Evolutionary conservation across 2,329 filamentous ascomycete genomes (phyloP), one percentile per base, ranked within the genome.

Genomic region (Aspergillus chevalieri): DNA sequence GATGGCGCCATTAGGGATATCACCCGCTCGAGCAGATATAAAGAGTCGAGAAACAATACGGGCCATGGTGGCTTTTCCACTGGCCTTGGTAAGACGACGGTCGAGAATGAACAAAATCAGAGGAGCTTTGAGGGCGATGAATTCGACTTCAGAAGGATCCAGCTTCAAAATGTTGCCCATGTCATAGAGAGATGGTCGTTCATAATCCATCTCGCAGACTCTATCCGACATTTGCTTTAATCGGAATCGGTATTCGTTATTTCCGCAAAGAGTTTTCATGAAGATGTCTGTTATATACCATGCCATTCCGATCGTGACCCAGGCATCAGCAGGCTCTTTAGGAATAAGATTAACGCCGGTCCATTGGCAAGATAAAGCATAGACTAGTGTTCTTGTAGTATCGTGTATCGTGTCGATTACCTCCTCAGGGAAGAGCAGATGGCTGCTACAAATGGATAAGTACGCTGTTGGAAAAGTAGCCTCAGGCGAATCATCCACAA

Each of bases 251-350:
- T 95, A 93, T 61, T 95, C 89, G 65, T 98, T 98, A 65, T 94
- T 94, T 6, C 93, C 93, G 63, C 89, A 94, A 2, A 98, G 77
- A 57, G 84, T 85, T 66, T 85, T 89, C 80, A 97, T 88, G 69
- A 95, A 96, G 3, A 89, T 79, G 59, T 96, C 92, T 1, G 92
- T 90, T 80, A 98, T 95, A 74, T 89, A 98, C 74, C 92, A 91
- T 0, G 92, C 87, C 43, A 94, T 86, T 12, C 92, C 94, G 47
- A 93, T 80, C 10, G 92, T 85, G 17, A 94, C 83, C 93, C 93
- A 98, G 47, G 84, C 82, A 67, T 98, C 93, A 46, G 79, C 78
- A 15, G 84, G 82, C 38, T 86, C 83, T 63, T 90, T 88, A 0
- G 93, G 86, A 44, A 95, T 85, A 57, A 98, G 87, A 63, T 91